These are phyloP conservation scores for Mycena galericulata DNA, from an alignment of 768 basidiomycete genomes.

Conservation along the genomic window DNA sequence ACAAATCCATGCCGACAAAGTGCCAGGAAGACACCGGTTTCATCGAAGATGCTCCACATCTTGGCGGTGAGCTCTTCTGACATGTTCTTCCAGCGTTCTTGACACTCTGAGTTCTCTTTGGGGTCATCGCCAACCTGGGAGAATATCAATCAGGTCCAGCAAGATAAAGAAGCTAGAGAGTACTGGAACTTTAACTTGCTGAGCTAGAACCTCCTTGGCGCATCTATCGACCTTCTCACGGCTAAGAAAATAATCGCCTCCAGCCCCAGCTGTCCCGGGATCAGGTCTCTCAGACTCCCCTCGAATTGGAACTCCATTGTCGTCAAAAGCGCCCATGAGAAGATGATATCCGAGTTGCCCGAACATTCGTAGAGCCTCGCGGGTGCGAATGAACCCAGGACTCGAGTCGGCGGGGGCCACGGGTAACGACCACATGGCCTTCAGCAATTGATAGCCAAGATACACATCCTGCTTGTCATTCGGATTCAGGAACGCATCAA, in stretches of 20 bases:
- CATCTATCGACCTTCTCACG: neutral
- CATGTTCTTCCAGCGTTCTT: constrained; percentile 31
- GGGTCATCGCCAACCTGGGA: too few species aligned
- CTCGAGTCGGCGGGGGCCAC: neutral
- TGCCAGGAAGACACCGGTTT: too few species aligned
- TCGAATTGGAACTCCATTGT: too few species aligned
- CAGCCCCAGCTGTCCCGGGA: constrained; percentile 45
- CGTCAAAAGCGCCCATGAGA: too few species aligned
- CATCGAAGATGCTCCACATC: constrained; percentile 51
- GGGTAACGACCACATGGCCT: constrained; percentile 42
- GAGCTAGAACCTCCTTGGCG: neutral
- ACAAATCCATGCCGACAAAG: constrained; percentile 50
- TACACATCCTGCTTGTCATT: constrained; percentile 49
- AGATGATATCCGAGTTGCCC: constrained; percentile 40
- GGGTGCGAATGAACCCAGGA: constrained; percentile 37
- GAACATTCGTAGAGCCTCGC: constrained; percentile 37
- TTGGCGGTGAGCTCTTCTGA: constrained; percentile 36
- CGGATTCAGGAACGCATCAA: constrained; percentile 40
- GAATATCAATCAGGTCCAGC: too few species aligned
- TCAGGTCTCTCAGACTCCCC: too few species aligned
- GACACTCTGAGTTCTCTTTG: too few species aligned
- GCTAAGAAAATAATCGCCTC: constrained; percentile 40
- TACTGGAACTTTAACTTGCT: neutral
- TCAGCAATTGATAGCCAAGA: constrained; percentile 40
- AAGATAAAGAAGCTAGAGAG: too few species aligned